These are phyloP conservation scores for Trypanosoma mega DNA, from an alignment of 208 protist genomes.

Conservation along the genomic window DNA sequence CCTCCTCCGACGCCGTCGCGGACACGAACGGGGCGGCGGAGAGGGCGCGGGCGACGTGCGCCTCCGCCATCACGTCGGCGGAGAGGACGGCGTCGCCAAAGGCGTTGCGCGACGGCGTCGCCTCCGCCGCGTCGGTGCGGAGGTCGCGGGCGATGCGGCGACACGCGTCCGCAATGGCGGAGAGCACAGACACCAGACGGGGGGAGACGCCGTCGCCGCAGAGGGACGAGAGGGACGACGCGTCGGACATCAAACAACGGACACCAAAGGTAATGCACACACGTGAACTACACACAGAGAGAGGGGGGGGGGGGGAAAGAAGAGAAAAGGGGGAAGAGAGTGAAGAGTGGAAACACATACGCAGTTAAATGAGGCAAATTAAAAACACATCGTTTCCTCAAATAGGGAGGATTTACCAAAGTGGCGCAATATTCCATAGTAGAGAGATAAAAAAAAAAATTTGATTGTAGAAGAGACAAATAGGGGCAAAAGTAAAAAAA, in stretches of 20 bases:
- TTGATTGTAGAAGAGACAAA: too few species aligned
- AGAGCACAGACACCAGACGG: slow-evolving; percentile 4
- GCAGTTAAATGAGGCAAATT: too few species aligned
- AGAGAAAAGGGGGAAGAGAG: too few species aligned
- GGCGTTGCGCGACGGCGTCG: slow-evolving; percentile 5
- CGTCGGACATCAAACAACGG: too few species aligned
- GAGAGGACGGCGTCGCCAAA: slow-evolving; percentile 37
- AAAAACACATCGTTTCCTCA: too few species aligned
- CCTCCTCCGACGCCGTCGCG: slow-evolving; percentile 28
- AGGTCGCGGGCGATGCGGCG: slow-evolving; percentile 13
- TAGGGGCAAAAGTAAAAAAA: not conserved
- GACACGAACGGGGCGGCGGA: slow-evolving; percentile 5
- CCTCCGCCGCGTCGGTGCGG: slow-evolving; percentile 16
- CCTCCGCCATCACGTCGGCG: slow-evolving; percentile 29
- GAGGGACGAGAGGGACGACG: not conserved
- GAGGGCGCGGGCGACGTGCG: slow-evolving; percentile 14
- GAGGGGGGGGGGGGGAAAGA: too few species aligned
- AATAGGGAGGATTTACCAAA: too few species aligned
- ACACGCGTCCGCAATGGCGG: slow-evolving; percentile 22
- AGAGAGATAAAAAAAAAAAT: too few species aligned
- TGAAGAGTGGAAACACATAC: too few species aligned
- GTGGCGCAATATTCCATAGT: too few species aligned
- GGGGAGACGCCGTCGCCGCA: not conserved
- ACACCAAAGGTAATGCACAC: too few species aligned
- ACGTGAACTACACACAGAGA: too few species aligned